Evolutionary conservation across 306 rosid species (phyloP).

Genomic region (Lablab purpureus): DNA sequence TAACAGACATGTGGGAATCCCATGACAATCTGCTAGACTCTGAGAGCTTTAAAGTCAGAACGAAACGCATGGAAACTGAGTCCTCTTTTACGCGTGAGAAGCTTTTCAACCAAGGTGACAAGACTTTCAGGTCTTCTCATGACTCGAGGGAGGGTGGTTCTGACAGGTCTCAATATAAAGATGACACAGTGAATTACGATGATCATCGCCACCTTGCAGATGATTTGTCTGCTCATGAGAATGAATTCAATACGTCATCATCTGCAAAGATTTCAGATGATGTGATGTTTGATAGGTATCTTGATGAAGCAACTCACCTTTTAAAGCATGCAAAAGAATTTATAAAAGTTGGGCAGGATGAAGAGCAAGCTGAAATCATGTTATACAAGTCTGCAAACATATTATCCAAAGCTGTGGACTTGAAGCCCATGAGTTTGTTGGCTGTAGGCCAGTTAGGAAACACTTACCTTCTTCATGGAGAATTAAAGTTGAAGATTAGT

Average conservation of each 20-base stretch:
- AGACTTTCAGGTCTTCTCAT: slow-evolving; percentile 57
- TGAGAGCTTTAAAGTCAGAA: slow-evolving; percentile 59
- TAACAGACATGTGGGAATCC: slow-evolving; percentile 63
- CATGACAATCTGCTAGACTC: slow-evolving; percentile 61
- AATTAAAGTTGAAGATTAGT: slow-evolving; percentile 81
- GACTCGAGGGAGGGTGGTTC: slow-evolving; percentile 44
- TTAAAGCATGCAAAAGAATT: slow-evolving; percentile 76
- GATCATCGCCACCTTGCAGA: slow-evolving; percentile 41
- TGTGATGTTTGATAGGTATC: slow-evolving; percentile 70
- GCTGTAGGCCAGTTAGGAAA: slow-evolving; percentile 95
- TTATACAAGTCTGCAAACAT: slow-evolving; percentile 73
- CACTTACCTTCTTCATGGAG: slow-evolving; percentile 96
- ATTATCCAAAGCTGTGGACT: slow-evolving; percentile 76
- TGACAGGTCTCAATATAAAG: slow-evolving; percentile 47
- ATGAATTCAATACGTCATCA: slow-evolving; percentile 54
- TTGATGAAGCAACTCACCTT: slow-evolving; percentile 79
- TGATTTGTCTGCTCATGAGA: slow-evolving; percentile 54
- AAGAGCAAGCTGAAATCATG: slow-evolving; percentile 74
- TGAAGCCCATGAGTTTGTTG: slow-evolving; percentile 94
- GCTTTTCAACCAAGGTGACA: slow-evolving; percentile 49
- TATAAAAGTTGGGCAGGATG: slow-evolving; percentile 60
- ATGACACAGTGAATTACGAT: slow-evolving; percentile 43
- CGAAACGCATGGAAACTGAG: slow-evolving; percentile 60
- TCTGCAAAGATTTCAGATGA: slow-evolving; percentile 74
- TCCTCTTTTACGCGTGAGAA: slow-evolving; percentile 68